These are phyloP conservation scores for Botrytis fragariae DNA, from an alignment of 2,329 filamentous ascomycete species.

Conservation along the genomic window DNA sequence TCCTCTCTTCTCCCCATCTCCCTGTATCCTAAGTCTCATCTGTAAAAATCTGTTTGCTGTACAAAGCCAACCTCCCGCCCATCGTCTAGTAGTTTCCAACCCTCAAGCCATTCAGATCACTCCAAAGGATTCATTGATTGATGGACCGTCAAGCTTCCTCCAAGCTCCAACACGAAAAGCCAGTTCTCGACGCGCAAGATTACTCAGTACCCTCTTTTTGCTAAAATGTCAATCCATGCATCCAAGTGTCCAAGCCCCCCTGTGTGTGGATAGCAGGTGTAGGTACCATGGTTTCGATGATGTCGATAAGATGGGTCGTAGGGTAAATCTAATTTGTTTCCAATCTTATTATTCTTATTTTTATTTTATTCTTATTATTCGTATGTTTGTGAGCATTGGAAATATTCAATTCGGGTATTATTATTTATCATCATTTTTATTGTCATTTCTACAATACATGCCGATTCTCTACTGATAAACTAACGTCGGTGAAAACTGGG, in stretches of 20 bases:
- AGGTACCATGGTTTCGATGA: slow-evolving; percentile 3
- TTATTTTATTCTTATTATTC: background rate
- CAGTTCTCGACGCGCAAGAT: background rate
- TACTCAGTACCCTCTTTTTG: background rate
- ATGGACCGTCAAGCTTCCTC: background rate
- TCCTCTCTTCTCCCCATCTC: background rate
- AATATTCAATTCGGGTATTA: background rate
- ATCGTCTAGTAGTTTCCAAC: too few species aligned
- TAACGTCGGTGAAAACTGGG: background rate
- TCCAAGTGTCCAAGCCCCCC: background rate
- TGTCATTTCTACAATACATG: background rate
- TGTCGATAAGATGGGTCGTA: slow-evolving; percentile 3
- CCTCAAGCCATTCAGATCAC: background rate
- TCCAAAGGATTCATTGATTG: too few species aligned
- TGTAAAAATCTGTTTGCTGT: background rate
- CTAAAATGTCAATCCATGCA: background rate
- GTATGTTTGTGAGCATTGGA: too few species aligned
- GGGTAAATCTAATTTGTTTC: background rate
- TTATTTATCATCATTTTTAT: too few species aligned
- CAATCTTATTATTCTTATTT: background rate
- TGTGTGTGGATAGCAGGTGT: background rate
- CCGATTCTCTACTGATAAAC: background rate
- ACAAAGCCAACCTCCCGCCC: background rate
- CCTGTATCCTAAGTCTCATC: background rate
- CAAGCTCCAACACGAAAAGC: background rate